A percentile compares a stretch with the other conserved stretches of the same genome.
Evolutionary conservation across 2,329 filamentous ascomycete species (phyloP).

Genomic region (Elsinoe perseae): DNA sequence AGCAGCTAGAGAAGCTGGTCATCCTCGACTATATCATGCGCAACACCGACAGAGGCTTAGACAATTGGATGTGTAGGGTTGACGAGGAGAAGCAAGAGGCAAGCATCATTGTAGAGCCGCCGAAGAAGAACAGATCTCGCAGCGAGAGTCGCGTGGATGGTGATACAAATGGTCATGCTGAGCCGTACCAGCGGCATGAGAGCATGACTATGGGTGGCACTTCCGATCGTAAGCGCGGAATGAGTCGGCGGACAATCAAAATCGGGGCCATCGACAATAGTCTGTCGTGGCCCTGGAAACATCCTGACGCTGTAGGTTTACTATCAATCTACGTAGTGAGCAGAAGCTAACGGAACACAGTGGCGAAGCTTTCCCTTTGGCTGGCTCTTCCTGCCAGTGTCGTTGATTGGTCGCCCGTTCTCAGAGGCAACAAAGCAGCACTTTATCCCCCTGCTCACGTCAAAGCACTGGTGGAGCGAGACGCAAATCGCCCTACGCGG

Average conservation of each 20-base stretch:
- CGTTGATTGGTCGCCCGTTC: slow-evolving; percentile 91
- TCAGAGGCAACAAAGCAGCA: slow-evolving; percentile 89
- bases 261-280: slow-evolving; percentile 97
- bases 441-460: slow-evolving; percentile 91
- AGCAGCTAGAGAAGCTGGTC: slow-evolving; percentile 93
- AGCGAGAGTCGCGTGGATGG: slow-evolving; percentile 25
- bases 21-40: slow-evolving; percentile 99
- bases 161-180: slow-evolving; percentile 29
- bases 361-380: slow-evolving; percentile 91
- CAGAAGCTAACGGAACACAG: slow-evolving; percentile 31
- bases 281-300: slow-evolving; percentile 97
- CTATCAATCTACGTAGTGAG: slow-evolving; percentile 35
- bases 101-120: slow-evolving; percentile 79
- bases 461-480: slow-evolving; percentile 93
- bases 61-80: slow-evolving; percentile 99
- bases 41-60: slow-evolving; percentile 90
- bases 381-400: slow-evolving; percentile 95
- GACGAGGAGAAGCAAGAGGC: slow-evolving; percentile 78
- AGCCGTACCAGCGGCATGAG: slow-evolving; percentile 51
- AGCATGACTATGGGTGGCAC: slow-evolving; percentile 63
- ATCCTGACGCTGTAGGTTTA: slow-evolving; percentile 69
- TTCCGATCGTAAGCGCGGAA: neutral
- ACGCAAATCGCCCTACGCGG: slow-evolving; percentile 79
- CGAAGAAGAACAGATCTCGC: slow-evolving; percentile 44
- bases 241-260: slow-evolving; percentile 23